Conservation (phyloP, 192 early-diverging fungal genomes). For the Gorgonomyces haynaldii region DNA sequence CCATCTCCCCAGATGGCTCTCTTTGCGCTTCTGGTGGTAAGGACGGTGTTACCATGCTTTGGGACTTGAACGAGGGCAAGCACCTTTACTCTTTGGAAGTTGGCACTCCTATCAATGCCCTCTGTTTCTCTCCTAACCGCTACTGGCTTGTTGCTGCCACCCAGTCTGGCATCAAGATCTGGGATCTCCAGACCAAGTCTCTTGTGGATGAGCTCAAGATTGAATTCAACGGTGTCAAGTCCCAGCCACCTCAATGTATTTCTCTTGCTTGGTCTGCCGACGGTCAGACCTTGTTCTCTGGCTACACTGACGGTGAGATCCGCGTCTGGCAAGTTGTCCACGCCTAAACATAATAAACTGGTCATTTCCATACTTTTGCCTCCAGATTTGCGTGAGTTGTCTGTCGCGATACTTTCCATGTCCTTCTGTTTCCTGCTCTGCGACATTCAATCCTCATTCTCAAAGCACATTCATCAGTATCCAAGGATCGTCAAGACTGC, state of each 20-base stretch:
- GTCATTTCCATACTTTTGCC: background rate
- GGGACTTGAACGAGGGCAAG: constrained; percentile 99
- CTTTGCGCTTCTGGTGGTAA: constrained; percentile 99
- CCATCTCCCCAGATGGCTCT: constrained; percentile 98
- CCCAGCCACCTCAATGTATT: constrained; percentile 73
- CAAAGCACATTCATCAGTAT: constrained; percentile 66
- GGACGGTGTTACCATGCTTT: constrained; percentile 98
- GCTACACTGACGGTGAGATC: constrained; percentile 91
- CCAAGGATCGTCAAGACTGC: constrained; percentile 69
- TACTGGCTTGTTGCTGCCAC: constrained; percentile 99
- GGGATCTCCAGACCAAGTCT: constrained; percentile 98
- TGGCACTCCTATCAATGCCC: constrained; percentile 88
- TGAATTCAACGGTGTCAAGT: constrained; percentile 47
- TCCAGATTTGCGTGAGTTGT: too few species aligned
- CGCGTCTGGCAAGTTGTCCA: constrained; percentile 33
- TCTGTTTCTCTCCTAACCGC: constrained; percentile 98
- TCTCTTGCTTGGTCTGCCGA: constrained; percentile 98
- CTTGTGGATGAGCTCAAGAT: constrained; percentile 75
- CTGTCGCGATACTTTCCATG: too few species aligned
- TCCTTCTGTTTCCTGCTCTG: constrained; percentile 88
- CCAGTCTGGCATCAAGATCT: constrained; percentile 92
- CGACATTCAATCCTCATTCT: constrained; percentile 74
- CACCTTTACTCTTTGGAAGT: constrained; percentile 99
- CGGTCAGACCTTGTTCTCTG: constrained; percentile 94
- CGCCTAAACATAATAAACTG: constrained; percentile 7